These are phyloP conservation scores for Linaria vulgaris DNA, from an alignment of 257 asterid genomes.

Conservation along the genomic window DNA sequence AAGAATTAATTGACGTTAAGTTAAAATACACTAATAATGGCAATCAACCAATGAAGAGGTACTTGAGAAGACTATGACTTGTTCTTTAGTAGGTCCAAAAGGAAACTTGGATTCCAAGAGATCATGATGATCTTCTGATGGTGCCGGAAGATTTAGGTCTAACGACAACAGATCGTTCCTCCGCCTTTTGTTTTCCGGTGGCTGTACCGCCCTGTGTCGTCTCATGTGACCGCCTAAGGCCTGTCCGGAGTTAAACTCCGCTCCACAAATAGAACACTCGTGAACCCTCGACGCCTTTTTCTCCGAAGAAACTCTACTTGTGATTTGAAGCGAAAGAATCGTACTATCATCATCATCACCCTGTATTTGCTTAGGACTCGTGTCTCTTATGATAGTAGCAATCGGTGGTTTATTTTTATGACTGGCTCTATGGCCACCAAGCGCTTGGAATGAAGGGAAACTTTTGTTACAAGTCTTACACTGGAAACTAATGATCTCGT, in stretches of 20 bases:
- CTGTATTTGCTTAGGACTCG: no score
- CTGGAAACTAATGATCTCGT: constrained; percentile 42
- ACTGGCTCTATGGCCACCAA: constrained; percentile 91
- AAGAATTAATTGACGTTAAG: no score
- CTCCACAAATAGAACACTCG: constrained; percentile 76
- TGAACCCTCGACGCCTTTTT: constrained; percentile 48
- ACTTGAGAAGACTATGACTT: no score
- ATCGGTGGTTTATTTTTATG: constrained; percentile 49
- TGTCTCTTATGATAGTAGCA: no score
- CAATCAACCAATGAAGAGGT: no score
- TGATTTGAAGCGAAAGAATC: constrained; percentile 46
- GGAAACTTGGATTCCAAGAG: no score
- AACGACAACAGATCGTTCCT: constrained; percentile 42
- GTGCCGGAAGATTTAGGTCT: constrained; percentile 79
- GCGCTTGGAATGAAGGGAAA: constrained; percentile 80
- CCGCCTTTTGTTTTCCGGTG: constrained; percentile 31
- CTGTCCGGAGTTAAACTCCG: constrained; percentile 79
- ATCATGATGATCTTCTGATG: constrained; percentile 49
- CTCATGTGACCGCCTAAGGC: constrained; percentile 96
- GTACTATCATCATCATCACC: constrained; percentile 29
- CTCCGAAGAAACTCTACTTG: constrained; percentile 9
- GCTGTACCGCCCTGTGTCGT: constrained; percentile 68
- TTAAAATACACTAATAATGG: no score
- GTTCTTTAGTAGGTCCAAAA: no score
- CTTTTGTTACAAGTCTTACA: constrained; percentile 75